Conservation (phyloP, 495 filamentous ascomycete genomes). For the Symbiotaphrina buchneri region DNA sequence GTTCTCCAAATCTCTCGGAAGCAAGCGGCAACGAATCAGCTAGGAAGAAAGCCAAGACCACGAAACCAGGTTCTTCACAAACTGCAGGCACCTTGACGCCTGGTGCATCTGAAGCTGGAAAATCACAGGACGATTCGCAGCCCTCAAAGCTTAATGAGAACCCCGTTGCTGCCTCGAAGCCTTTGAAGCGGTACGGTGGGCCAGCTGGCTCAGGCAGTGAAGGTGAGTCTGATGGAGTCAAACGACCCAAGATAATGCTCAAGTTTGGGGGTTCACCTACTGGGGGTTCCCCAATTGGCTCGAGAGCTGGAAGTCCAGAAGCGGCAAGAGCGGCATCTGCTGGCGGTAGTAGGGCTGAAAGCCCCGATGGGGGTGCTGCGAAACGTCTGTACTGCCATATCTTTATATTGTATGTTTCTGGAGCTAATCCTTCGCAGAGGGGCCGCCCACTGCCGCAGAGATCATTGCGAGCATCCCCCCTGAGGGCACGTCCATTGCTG, state of each 20-base stretch:
- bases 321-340: slow-evolving; percentile 10
- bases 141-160: slow-evolving; percentile 17
- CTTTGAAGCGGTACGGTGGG: slow-evolving; percentile 23
- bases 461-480: slow-evolving; percentile 43
- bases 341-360: not conserved
- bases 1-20: slow-evolving; percentile 72
- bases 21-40: slow-evolving; percentile 75
- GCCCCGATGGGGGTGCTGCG: slow-evolving; percentile 1
- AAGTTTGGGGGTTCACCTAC: slow-evolving; percentile 10
- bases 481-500: slow-evolving; percentile 40
- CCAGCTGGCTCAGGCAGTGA: slow-evolving; percentile 53
- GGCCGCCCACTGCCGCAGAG: slow-evolving; percentile 35
- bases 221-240: slow-evolving; percentile 48
- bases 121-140: slow-evolving; percentile 16
- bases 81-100: slow-evolving; percentile 21
- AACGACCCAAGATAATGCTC: slow-evolving; percentile 47
- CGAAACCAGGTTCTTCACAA: slow-evolving; percentile 36
- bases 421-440: not conserved
- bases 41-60: slow-evolving; percentile 72
- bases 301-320: slow-evolving; percentile 22
- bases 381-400: not conserved
- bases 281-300: slow-evolving; percentile 1
- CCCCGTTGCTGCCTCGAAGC: slow-evolving; percentile 14
- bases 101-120: slow-evolving; percentile 2
- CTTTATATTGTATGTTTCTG: not conserved